Base-by-base conservation (phyloP, 139 green algal species). In the Chlorella vulgaris region DNA sequence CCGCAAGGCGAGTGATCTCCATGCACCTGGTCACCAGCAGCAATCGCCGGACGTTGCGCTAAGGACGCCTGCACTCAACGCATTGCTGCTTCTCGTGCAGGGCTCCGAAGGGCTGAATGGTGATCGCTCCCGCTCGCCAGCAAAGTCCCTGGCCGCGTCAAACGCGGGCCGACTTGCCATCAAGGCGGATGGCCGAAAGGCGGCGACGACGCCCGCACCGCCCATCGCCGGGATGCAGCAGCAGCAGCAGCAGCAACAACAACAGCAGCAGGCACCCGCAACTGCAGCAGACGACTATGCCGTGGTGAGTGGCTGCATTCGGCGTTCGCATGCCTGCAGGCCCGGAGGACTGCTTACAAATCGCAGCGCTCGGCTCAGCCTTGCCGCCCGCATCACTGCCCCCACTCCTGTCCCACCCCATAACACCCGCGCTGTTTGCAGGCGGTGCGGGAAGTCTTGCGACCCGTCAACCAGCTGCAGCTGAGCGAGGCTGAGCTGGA, bases 401-500 rank as follows among this genome's bases (percentile, higher is more conserved):
- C 51, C 33, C 50, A 4, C 29, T 50, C 1, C 29, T 21, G 6
- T 74, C 67, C 36, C 38, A 6, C 50, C 47, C 15, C 15, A 15
- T 58, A 24, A 10, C 15, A 15, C 47, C 15, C 15, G 47, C 15
- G 13, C 47, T 40, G 31, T 10, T n/a, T 83, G 85, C 87, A 97
- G 92, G 91, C 91, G 21, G 86, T 84, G 4, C 84, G 89, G 1
- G 92, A 97, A 84, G 65, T 94, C 7, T 86, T 96, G 26, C 90
- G 90, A 42, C 94, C 94, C 7, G 80, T 89, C 29, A 93, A 94
- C 55, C 94, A 96, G 88, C 78, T 96, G 39, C 67, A 82, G 42
- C 92, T 98, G 28, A 88, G 83, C 15, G 90, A 94, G 58, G 76
- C 85, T 21, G 92, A 97, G 58, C 86, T 98, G 4, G 83, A 88